Base-by-base conservation (phyloP, 805 yeast genomes). In the Yarrowia phangngaensis region DNA sequence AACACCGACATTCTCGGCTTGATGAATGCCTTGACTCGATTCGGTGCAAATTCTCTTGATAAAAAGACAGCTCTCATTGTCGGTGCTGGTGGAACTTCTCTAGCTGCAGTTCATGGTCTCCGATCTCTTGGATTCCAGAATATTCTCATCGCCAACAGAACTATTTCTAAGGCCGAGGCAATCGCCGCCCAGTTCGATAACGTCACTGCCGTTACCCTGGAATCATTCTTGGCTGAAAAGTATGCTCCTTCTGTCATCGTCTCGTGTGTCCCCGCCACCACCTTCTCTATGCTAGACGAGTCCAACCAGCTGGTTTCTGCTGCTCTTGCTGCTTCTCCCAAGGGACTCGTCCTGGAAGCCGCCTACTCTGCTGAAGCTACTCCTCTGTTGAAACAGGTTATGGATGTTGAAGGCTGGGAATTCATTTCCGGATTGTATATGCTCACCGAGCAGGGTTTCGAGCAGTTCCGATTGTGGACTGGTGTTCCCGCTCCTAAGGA, bases 1-100 rank as follows among this genome's bases (percentile, higher is more conserved):
- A 92, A 92, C 69, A 92, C 99, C 32, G 99, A 92, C 64, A 92
- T 95, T 95, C 68, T 79, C 38, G 99, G 98, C 8, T 84, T 92
- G 56, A 71, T 70, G 35, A 75, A 81, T 53, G 76, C 95, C 2
- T 78, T 88, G 56, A 61, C 68, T 14, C 66, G 73, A 53, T 71
- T 73, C 51, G 95, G 95, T 29, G 80, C 79, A 31, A 31, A 43
- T 20, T 35, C 56, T 4, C 45, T 52, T 11, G 30, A 35, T 17
- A 29, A 30, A 76, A 30, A 65, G 66, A 16, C 60, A 57, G 97
- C 96, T 23, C 68, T 89, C 52, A 83, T 92, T 34, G 71, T 92
- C 55, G 99, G 99, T 45, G 96, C 95, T 15, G 99, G 99, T 31
- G 99, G 99, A 33, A 89, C 99, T 19, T 81, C 96, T 1, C 76